Percentiles rank a stretch among this genome's conserved stretches.
Evolutionary conservation across 768 basidiomycete species (phyloP).

Genomic region (Pleurotus giganteus): DNA sequence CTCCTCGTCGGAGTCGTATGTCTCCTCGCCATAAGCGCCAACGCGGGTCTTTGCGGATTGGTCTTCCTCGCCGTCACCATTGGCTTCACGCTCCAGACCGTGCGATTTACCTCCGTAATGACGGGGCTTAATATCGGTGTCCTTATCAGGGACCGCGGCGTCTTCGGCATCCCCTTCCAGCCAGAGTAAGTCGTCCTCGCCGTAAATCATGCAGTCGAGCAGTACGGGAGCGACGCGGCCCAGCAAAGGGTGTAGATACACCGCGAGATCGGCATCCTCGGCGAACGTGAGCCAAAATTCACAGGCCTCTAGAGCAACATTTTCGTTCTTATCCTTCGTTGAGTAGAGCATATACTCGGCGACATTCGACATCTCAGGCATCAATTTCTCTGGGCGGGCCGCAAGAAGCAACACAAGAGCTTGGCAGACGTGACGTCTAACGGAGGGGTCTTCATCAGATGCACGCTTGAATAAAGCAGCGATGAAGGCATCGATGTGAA

Average conservation of each 20-base stretch:
- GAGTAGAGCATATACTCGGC: conserved; percentile 99
- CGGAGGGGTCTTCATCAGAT: conserved; percentile 89
- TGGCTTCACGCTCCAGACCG: conserved; percentile 73
- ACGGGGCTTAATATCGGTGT: conserved; percentile 93
- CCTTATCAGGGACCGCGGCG: conserved; percentile 88
- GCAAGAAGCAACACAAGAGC: conserved; percentile 92
- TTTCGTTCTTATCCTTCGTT: conserved; percentile 96
- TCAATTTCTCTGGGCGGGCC: conserved; percentile 90
- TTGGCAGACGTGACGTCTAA: conserved; percentile 94
- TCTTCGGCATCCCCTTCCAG: conserved; percentile 91
- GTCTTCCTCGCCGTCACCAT: conserved; percentile 30
- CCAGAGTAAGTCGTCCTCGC: conserved; percentile 94
- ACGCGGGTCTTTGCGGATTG: conserved; percentile 39
- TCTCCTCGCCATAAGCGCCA: conserved; percentile 80
- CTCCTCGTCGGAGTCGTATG: conserved; percentile 81
- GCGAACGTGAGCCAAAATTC: conserved; percentile 99
- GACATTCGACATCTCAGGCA: conserved; percentile 94
- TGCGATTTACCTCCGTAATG: conserved; percentile 88
- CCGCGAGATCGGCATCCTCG: conserved; percentile 85
- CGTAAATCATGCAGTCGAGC: conserved; percentile 97
- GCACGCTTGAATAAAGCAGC: conserved; percentile 93
- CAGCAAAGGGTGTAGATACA: conserved; percentile 82
- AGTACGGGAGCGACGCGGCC: conserved; percentile 92
- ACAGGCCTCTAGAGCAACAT: conserved; percentile 95
- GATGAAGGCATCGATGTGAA: conserved; percentile 92